Percentiles rank a stretch among this genome's conserved stretches.
phyloP scores from a whole-genome alignment of 306 rosid species.

The Cucurbita maxima region DNA sequence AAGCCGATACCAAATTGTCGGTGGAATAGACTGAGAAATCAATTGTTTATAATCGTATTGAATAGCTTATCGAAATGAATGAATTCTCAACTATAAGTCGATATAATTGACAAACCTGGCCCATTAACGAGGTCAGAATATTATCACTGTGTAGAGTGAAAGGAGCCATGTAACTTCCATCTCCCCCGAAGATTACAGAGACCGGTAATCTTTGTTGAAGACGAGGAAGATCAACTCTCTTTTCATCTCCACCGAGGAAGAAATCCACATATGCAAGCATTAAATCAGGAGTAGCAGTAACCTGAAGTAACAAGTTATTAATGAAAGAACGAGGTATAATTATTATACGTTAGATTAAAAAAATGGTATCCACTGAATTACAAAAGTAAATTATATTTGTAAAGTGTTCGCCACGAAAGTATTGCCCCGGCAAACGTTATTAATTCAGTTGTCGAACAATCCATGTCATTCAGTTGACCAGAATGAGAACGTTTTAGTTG shows the following conservation, averaged over 20 bases:
- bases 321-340: not conserved
- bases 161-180: constrained; percentile 91
- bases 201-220: constrained; percentile 79
- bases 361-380: not conserved
- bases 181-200: constrained; percentile 80
- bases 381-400: not conserved
- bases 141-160: constrained; percentile 70
- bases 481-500: not conserved
- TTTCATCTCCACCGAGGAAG: constrained; percentile 95
- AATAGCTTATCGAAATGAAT: not conserved
- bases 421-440: not conserved
- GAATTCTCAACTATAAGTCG: not conserved
- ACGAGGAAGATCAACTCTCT: constrained; percentile 60
- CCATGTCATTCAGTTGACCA: not conserved
- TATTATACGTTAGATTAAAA: not conserved
- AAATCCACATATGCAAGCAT: constrained; percentile 90
- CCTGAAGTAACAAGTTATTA: constrained; percentile 25
- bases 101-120: constrained; percentile 50
- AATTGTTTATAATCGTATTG: not conserved
- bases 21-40: constrained; percentile 52
- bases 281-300: constrained; percentile 77
- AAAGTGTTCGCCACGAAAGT: not conserved
- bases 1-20: constrained; percentile 91
- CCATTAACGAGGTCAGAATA: constrained; percentile 74
- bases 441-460: not conserved